Evolutionary conservation across 2,329 filamentous ascomycete species (phyloP).

Genomic region (Diaporthe citri): DNA sequence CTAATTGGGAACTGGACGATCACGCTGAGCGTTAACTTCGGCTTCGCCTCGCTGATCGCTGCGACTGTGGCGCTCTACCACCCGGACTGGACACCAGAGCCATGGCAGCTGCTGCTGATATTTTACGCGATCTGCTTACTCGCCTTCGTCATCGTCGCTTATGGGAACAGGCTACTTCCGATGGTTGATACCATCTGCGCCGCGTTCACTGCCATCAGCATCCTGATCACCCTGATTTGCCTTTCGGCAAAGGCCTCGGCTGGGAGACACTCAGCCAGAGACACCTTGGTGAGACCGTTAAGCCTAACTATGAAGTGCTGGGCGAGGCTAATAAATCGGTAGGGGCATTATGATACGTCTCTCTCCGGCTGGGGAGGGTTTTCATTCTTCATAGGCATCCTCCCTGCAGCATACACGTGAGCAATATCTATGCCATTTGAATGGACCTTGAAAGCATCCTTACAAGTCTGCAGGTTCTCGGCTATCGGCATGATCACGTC

Average conservation of each 20-base stretch:
- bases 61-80: constrained; percentile 66
- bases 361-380: constrained; percentile 70
- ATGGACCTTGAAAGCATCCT: not conserved
- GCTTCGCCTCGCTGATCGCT: constrained; percentile 66
- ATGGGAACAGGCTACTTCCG: constrained; percentile 69
- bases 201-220: constrained; percentile 66
- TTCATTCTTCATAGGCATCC: constrained; percentile 72
- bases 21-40: constrained; percentile 66
- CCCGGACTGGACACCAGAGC: constrained; percentile 62
- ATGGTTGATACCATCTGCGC: constrained; percentile 70
- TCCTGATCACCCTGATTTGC: constrained; percentile 68
- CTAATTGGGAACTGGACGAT: constrained; percentile 66
- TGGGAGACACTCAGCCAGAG: constrained; percentile 63
- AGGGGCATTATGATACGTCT: constrained; percentile 67
- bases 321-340: not conserved
- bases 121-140: constrained; percentile 71
- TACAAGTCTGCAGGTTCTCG: constrained; percentile 55
- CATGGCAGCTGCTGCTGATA: constrained; percentile 72
- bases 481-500: constrained; percentile 73
- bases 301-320: not conserved
- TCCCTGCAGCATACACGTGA: constrained; percentile 67
- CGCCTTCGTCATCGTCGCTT: constrained; percentile 67
- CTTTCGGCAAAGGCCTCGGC: constrained; percentile 66
- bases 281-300: constrained; percentile 55
- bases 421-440: constrained; percentile 1